Evolutionary conservation across 75 land plant species (phyloP), one percentile per base, ranked within the genome.

Genomic region (Cryptomeria japonica): DNA sequence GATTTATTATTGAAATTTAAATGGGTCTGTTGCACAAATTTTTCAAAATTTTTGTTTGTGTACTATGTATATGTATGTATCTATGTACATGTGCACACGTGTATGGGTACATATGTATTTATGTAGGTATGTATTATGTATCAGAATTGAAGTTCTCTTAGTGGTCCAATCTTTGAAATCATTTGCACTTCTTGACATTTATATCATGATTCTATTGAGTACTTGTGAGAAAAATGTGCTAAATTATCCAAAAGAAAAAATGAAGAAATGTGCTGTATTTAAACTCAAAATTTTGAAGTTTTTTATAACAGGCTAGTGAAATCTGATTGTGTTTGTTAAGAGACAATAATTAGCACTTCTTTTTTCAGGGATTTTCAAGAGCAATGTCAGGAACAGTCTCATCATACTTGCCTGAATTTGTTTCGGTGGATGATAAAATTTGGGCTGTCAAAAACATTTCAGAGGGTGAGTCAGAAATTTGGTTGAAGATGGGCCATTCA

Each of bases 311-410:
- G 28, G 70, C 70, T 64, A 22, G 70, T 64, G 70, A 64, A 64
- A 6, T 64, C n/a, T 64, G 28, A 6, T 25, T 64, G 70, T 64
- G n/a, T 64, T 25, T 64, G 70, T 64, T 25, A 64, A 25, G 70
- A 64, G 28, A 25, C 70, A 25, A 64, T n/a, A 25, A 64, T 36
- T 78, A 36, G 2, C 16, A 36, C 39, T 78, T 78, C 3, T 78
- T 39, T 14, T 78, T 36, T 14, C 85, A 84, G 85, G 85, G 49
- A 44, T 47, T 84, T 84, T 84, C 85, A 84, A 84, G 55, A 31
- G 12, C 51, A 49, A 84, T 84, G 85, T 31, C 85, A 84, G 55
- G 85, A 49, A 3, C 85, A 47, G 55, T 84, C 15, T 84, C 55
- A 49, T 46, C 85, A 31, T 49, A 53, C 56, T n/a, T 13, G 15